phyloP scores from a whole-genome alignment of 2,329 filamentous ascomycete genomes.

The Scleromitrula shiraiana region DNA sequence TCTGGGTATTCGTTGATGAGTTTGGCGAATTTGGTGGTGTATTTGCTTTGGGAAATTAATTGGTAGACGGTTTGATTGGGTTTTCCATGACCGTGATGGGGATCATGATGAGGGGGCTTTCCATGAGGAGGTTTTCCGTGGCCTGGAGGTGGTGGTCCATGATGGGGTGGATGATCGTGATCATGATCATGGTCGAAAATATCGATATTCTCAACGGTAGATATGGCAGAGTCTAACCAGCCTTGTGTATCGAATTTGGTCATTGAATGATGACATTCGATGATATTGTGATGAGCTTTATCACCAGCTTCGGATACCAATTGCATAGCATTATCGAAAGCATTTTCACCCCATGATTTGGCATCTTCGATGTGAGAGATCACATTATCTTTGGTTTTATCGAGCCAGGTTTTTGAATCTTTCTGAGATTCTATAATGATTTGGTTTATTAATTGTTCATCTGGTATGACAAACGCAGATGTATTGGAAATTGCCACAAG shows the following conservation, averaged over 20 bases:
- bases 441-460: conserved; percentile 39
- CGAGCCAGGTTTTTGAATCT: conserved; percentile 24
- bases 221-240: conserved; percentile 30
- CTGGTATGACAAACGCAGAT: conserved; percentile 46
- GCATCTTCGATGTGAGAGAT: conserved; percentile 23
- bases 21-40: conserved; percentile 69
- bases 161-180: conserved; percentile 24
- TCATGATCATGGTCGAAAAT: conserved; percentile 14
- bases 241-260: conserved; percentile 27
- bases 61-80: conserved; percentile 71
- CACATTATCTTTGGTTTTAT: conserved; percentile 28
- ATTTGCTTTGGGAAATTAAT: conserved; percentile 65
- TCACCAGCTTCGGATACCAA: conserved; percentile 15
- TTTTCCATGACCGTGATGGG: conserved; percentile 30
- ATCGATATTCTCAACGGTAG: conserved; percentile 29
- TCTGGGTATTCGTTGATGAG: conserved; percentile 67
- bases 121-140: conserved; percentile 26
- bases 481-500: conserved; percentile 40
- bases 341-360: no score
- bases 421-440: conserved; percentile 33
- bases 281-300: conserved; percentile 19
- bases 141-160: conserved; percentile 22
- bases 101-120: conserved; percentile 22
- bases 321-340: conserved; percentile 28
- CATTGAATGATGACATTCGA: conserved; percentile 28